Evolutionary conservation across 768 basidiomycete genomes (phyloP).

Genomic region (Gelatoporia subvermispora): DNA sequence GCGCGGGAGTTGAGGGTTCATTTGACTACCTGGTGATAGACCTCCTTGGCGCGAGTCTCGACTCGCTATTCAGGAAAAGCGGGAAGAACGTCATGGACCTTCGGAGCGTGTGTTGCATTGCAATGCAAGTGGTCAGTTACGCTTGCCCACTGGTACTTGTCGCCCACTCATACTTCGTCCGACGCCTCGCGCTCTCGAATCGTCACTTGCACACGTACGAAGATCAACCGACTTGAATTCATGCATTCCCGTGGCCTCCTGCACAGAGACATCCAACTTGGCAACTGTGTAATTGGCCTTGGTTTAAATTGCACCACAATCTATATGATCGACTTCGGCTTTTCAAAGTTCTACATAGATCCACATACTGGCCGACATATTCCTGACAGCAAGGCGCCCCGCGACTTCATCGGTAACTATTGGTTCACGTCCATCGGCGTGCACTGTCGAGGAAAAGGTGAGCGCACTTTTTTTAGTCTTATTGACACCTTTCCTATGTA

Average conservation of each 20-base stretch:
- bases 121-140: conserved; percentile 65
- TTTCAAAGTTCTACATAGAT: conserved; percentile 76
- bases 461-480: not conserved
- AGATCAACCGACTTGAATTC: conserved; percentile 69
- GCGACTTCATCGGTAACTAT: conserved; percentile 80
- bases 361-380: conserved; percentile 62
- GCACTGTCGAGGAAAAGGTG: conserved; percentile 73
- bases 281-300: conserved; percentile 67
- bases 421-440: conserved; percentile 79
- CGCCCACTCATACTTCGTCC: not conserved
- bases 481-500: too few relatives aligned
- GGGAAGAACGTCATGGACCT: conserved; percentile 61
- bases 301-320: conserved; percentile 53
- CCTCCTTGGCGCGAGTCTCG: conserved; percentile 66
- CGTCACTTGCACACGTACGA: not conserved
- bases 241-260: conserved; percentile 74
- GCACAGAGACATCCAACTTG: conserved; percentile 76
- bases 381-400: conserved; percentile 58
- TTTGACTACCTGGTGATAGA: conserved; percentile 62
- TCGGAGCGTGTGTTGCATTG: conserved; percentile 68
- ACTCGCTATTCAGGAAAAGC: conserved; percentile 51
- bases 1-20: conserved; percentile 29
- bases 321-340: conserved; percentile 86
- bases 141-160: not conserved
- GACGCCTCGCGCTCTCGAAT: not conserved